A percentile compares a stretch with the other conserved stretches of the same genome.
Evolutionary conservation across 805 yeast species (phyloP).

Genomic region (Candida silvatica): DNA sequence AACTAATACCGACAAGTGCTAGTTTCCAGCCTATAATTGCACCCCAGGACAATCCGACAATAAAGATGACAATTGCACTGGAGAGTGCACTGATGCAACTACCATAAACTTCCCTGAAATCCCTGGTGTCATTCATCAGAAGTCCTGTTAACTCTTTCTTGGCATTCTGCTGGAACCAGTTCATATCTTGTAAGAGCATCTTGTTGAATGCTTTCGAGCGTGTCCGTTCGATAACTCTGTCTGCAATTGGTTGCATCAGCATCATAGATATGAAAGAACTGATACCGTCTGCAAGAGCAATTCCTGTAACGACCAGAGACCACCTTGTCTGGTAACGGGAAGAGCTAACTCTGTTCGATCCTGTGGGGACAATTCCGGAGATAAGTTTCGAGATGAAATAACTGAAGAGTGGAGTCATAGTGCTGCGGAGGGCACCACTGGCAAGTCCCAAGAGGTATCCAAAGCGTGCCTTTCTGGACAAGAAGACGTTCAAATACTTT

Average conservation of each 20-base stretch:
- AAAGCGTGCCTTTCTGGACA: no score
- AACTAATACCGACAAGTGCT: slow-evolving; percentile 70
- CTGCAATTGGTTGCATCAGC: slow-evolving; percentile 51
- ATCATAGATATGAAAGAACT: slow-evolving; percentile 42
- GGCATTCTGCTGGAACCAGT: slow-evolving; percentile 40
- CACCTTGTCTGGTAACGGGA: slow-evolving; percentile 38
- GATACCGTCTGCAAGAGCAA: slow-evolving; percentile 59
- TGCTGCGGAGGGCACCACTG: slow-evolving; percentile 49
- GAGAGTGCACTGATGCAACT: slow-evolving; percentile 49
- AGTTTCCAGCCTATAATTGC: slow-evolving; percentile 76
- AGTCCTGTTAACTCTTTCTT: slow-evolving; percentile 55
- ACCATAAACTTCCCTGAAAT: slow-evolving; percentile 56
- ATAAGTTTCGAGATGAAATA: slow-evolving; percentile 66
- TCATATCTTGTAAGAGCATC: slow-evolving; percentile 41
- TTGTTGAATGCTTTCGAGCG: slow-evolving; percentile 40
- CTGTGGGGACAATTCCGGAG: slow-evolving; percentile 47
- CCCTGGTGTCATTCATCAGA: slow-evolving; percentile 75
- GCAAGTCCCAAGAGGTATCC: slow-evolving; percentile 44
- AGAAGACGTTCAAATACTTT: no score
- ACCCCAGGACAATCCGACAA: slow-evolving; percentile 72
- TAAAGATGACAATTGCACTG: slow-evolving; percentile 44
- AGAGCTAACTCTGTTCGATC: slow-evolving; percentile 18
- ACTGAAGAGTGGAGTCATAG: slow-evolving; percentile 69
- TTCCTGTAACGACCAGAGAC: slow-evolving; percentile 56
- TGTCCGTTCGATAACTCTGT: slow-evolving; percentile 52